Conservation (phyloP, 257 asterid genomes). For the Osmanthus fragrans region DNA sequence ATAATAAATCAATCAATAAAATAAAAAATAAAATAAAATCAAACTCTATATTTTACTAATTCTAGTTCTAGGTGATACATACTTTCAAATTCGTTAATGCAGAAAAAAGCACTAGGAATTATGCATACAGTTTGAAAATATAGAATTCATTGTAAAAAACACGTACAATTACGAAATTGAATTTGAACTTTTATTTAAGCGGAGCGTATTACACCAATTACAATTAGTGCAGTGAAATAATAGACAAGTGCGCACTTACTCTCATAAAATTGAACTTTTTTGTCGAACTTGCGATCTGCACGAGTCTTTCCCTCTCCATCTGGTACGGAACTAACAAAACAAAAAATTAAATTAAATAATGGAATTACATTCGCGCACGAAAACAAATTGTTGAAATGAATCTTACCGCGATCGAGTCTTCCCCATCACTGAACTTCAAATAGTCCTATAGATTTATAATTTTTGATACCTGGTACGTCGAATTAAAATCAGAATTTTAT, state of each 20-base stretch:
- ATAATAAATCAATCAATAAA: too few relatives aligned
- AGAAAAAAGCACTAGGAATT: neutral
- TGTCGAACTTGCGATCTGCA: slow-evolving; percentile 66
- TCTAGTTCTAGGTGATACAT: too few relatives aligned
- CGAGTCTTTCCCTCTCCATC: slow-evolving; percentile 45
- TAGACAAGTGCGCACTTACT: slow-evolving; percentile 35
- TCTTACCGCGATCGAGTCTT: slow-evolving; percentile 43
- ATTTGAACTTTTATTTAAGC: too few relatives aligned
- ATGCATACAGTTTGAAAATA: neutral
- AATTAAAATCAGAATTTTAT: too few relatives aligned
- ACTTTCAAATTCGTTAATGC: too few relatives aligned
- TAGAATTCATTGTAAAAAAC: neutral
- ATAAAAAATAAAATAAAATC: too few relatives aligned
- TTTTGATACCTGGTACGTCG: too few relatives aligned
- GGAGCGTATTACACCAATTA: too few relatives aligned
- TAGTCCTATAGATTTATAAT: neutral
- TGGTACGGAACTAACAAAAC: slow-evolving; percentile 35
- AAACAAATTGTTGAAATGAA: neutral
- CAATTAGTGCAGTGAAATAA: too few relatives aligned
- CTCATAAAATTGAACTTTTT: slow-evolving; percentile 64
- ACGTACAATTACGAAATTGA: neutral
- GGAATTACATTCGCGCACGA: neutral
- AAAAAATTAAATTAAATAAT: neutral
- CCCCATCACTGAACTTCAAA: slow-evolving; percentile 36
- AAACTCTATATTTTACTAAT: too few relatives aligned